Evolutionary conservation across 352 stramenopile genomes (phyloP), one percentile per base, ranked within the genome.

Genomic region (Phytophthora pisi): DNA sequence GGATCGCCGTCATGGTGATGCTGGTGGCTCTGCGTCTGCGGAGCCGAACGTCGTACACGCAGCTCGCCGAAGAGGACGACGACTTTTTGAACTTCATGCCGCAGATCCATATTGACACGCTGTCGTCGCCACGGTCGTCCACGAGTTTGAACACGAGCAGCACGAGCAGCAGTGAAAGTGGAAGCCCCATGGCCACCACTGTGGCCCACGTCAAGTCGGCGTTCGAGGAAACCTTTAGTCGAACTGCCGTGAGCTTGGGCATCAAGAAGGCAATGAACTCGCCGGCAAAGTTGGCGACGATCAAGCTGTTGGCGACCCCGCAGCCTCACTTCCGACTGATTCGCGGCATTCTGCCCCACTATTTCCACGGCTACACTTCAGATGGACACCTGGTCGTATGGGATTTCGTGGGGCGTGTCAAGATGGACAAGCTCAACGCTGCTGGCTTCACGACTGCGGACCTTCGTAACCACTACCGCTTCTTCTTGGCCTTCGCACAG

Each of bases 361-460:
- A 87, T 28, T 92, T 85, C 26, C 86, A 94, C 46, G 86, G 86
- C 26, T 94, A 89, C 66, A 91, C 82, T 3, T 77, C 78, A 1
- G 69, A 85, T 13, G 86, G 86, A 7, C 66, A 92, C 58, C 78
- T 91, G 8, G 71, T 94, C 10, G 77, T 92, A 36, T 94, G 84
- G 84, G 86, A 94, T 40, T 92, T 92, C 30, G 43, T 94, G 13
- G 86, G 86, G 2, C 81, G 89, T 49, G 84, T 92, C 64, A 91
- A 94, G 52, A 86, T 91, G 81, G 84, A 92, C 50, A 84, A 83
- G 57, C 59, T 94, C 28, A 70, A 78, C 10, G 74, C 82, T 34
- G 83, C 72, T 3, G 84, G 86, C 30, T 94, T 92, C 47, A 92
- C 86, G 52, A 91, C 82, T 10, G 58, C 79, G 3, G 86, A 94